These are phyloP conservation scores for Berkeleyomyces basicola DNA, from an alignment of 2,329 filamentous ascomycete genomes.

Conservation along the genomic window DNA sequence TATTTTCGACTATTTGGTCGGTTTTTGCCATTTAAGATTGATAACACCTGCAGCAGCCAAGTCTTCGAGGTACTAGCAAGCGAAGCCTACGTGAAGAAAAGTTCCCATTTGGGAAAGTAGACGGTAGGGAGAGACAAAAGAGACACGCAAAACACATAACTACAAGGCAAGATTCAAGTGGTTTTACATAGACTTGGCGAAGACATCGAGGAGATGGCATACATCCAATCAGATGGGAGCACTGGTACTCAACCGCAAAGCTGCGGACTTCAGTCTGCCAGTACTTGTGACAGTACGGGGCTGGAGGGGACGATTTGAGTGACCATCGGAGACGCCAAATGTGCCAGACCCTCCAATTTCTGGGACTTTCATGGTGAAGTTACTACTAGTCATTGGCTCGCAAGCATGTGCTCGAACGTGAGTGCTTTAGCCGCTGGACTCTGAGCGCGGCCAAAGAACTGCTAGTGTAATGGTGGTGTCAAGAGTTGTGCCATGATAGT, in stretches of 20 bases:
- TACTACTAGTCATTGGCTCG: background rate
- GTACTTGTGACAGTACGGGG: background rate
- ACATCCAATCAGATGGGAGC: too few species aligned
- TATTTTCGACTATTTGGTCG: background rate
- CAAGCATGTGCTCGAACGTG: background rate
- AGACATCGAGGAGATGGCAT: too few species aligned
- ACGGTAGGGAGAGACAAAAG: background rate
- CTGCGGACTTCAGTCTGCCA: background rate
- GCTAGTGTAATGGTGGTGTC: background rate
- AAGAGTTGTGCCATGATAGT: background rate
- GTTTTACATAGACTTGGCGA: too few species aligned
- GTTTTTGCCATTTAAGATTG: background rate
- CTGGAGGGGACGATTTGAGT: background rate
- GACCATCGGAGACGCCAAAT: background rate
- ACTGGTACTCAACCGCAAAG: too few species aligned
- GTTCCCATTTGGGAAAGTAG: background rate
- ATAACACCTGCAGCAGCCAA: background rate
- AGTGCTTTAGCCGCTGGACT: background rate
- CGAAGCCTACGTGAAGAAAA: background rate
- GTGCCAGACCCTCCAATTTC: background rate
- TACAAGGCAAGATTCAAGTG: too few species aligned
- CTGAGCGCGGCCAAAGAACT: background rate
- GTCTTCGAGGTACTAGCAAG: background rate
- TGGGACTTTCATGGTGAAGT: background rate
- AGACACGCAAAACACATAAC: too few species aligned